These are phyloP conservation scores for Solanum boliviense DNA, from an alignment of 257 asterid genomes.

Conservation along the genomic window DNA sequence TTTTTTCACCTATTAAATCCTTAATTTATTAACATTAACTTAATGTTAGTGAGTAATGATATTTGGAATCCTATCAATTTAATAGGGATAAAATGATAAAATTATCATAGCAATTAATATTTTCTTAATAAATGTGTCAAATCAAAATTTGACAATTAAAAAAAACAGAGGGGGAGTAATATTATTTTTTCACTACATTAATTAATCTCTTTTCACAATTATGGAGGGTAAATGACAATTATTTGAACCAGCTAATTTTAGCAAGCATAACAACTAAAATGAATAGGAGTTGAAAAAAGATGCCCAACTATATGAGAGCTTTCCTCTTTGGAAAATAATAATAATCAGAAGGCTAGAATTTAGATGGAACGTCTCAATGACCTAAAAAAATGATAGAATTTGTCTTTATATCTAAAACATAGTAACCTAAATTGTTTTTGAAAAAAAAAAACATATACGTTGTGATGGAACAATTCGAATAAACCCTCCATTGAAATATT, in stretches of 20 bases:
- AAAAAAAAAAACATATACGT: neutral
- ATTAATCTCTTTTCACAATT: neutral
- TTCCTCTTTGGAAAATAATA: neutral
- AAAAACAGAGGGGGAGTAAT: too few species aligned
- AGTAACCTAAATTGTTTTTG: neutral
- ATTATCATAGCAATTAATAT: too few species aligned
- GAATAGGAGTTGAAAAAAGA: neutral
- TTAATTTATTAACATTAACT: too few species aligned
- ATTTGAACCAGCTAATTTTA: neutral
- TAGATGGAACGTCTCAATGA: neutral
- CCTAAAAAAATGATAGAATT: neutral
- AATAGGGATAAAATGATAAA: too few species aligned
- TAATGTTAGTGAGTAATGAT: too few species aligned
- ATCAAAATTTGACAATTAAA: too few species aligned
- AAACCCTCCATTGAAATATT: neutral
- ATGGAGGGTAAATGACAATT: neutral
- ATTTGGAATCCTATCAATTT: too few species aligned
- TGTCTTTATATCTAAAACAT: neutral
- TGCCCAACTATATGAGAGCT: neutral
- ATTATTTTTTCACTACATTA: neutral
- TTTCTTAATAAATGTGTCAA: too few species aligned
- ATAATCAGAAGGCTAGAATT: neutral
- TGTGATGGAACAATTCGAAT: neutral
- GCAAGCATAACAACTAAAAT: neutral
- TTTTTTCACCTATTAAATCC: too few species aligned